Percentiles rank a stretch among this genome's conserved stretches.
Evolutionary conservation across 306 rosid genomes (phyloP).

Genomic region (Lathyrus sativus): DNA sequence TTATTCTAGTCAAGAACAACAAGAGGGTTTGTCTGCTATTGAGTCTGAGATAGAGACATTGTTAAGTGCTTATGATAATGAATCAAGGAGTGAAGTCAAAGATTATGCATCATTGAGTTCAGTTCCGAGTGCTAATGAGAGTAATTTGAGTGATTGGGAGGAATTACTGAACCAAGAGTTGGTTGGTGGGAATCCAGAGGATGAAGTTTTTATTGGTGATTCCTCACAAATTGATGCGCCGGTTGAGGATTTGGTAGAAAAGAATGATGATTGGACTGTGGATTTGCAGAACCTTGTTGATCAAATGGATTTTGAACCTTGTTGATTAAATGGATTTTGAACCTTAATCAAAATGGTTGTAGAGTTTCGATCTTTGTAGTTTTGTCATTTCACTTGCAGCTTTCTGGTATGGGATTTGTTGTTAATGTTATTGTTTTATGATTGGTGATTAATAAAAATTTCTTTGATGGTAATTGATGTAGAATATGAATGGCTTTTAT

Average conservation of each 20-base stretch:
- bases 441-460: not conserved
- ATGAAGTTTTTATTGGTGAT: constrained; percentile 50
- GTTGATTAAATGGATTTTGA: constrained; percentile 78
- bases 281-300: constrained; percentile 70
- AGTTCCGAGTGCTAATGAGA: constrained; percentile 30
- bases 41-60: constrained; percentile 66
- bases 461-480: constrained; percentile 37
- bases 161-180: constrained; percentile 63
- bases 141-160: constrained; percentile 53
- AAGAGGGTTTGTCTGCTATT: constrained; percentile 43
- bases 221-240: constrained; percentile 55
- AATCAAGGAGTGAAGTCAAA: constrained; percentile 51
- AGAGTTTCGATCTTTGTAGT: not conserved
- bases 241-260: constrained; percentile 54
- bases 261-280: constrained; percentile 61
- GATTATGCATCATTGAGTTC: constrained; percentile 40
- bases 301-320: constrained; percentile 65
- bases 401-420: constrained; percentile 39
- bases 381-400: constrained; percentile 4
- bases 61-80: constrained; percentile 49
- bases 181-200: constrained; percentile 54
- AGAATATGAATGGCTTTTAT: constrained; percentile 41
- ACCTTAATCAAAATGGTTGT: constrained; percentile 29
- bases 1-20: constrained; percentile 41
- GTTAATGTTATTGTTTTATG: not conserved